Evolutionary conservation across 139 green algal species (phyloP).

Genomic region (Micractinium conductrix): DNA sequence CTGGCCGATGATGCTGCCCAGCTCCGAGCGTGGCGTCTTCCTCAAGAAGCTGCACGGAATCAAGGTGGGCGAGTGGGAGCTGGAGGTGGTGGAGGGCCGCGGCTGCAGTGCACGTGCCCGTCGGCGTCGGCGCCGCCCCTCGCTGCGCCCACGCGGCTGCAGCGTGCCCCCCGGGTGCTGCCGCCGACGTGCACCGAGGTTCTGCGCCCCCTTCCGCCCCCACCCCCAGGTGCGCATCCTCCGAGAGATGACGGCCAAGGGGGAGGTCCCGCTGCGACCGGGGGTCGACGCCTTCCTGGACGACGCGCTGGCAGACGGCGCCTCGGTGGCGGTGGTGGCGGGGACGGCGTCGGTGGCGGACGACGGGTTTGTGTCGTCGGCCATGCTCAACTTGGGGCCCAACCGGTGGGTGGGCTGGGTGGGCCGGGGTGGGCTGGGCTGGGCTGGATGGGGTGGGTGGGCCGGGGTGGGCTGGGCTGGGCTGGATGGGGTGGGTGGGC

Average conservation of each 20-base stretch:
- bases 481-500: too few species aligned
- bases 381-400: constrained; percentile 41
- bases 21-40: constrained; percentile 42
- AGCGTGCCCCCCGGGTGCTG: too few species aligned
- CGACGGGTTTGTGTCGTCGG: constrained; percentile 30
- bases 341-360: constrained; percentile 34
- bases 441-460: neutral
- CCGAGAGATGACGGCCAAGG: constrained; percentile 47
- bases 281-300: constrained; percentile 52
- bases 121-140: too few species aligned
- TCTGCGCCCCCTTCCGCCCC: too few species aligned
- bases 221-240: constrained; percentile 34
- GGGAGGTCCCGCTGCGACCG: constrained; percentile 48
- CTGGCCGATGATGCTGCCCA: constrained; percentile 56
- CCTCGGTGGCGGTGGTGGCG: constrained; percentile 31
- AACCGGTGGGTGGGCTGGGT: neutral
- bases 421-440: too few species aligned
- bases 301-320: constrained; percentile 43
- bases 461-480: too few species aligned
- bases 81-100: too few species aligned
- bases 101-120: too few species aligned
- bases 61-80: constrained; percentile 41
- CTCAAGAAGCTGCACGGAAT: constrained; percentile 50
- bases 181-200: too few species aligned
- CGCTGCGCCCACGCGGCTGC: too few species aligned